A percentile compares a stretch with the other conserved stretches of the same genome.
These are phyloP conservation scores for Azolla pinnata DNA, from an alignment of 75 land plant species.

Conservation along the genomic window DNA sequence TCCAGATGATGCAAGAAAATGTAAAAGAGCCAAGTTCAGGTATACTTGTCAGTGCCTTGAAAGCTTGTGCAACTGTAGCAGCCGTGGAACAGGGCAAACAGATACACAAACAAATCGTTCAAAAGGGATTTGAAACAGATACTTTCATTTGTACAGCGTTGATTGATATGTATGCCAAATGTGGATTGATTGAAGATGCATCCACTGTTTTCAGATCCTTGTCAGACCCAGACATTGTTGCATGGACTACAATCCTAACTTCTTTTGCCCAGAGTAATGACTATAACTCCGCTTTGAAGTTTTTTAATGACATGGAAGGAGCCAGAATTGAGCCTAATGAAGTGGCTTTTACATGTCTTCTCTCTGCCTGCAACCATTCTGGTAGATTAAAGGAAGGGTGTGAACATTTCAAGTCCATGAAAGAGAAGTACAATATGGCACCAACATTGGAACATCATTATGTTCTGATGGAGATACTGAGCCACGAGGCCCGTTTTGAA, in stretches of 20 bases:
- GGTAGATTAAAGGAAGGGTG: slow-evolving; percentile 13
- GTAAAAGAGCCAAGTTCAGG: slow-evolving; percentile 7
- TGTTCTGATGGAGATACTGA: slow-evolving; percentile 16
- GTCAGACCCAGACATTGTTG: slow-evolving; percentile 6
- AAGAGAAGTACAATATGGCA: slow-evolving; percentile 1
- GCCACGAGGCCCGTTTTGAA: slow-evolving; percentile 4
- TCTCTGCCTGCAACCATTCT: slow-evolving; percentile 20
- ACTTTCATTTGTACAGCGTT: slow-evolving; percentile 7
- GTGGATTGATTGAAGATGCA: slow-evolving; percentile 10
- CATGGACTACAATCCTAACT: slow-evolving; percentile 21
- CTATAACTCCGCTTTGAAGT: slow-evolving; percentile 2
- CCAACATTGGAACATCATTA: slow-evolving; percentile 14
- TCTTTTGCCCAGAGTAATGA: slow-evolving; percentile 10
- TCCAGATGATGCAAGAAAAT: slow-evolving; percentile 10
- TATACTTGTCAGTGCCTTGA: slow-evolving; percentile 11
- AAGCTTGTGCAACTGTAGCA: slow-evolving; percentile 10
- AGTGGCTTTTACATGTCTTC: slow-evolving; percentile 12
- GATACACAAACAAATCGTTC: slow-evolving; percentile 12
- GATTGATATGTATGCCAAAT: slow-evolving; percentile 18
- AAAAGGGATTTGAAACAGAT: slow-evolving; percentile 6
- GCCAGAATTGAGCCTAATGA: slow-evolving; percentile 9
- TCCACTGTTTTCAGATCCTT: slow-evolving; percentile 4
- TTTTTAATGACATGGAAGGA: slow-evolving; percentile 14
- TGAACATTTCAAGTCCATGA: slow-evolving; percentile 24
- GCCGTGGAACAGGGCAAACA: slow-evolving; percentile 10